Base-by-base conservation (phyloP, 2,329 filamentous ascomycete genomes). In the Apiospora hydei region DNA sequence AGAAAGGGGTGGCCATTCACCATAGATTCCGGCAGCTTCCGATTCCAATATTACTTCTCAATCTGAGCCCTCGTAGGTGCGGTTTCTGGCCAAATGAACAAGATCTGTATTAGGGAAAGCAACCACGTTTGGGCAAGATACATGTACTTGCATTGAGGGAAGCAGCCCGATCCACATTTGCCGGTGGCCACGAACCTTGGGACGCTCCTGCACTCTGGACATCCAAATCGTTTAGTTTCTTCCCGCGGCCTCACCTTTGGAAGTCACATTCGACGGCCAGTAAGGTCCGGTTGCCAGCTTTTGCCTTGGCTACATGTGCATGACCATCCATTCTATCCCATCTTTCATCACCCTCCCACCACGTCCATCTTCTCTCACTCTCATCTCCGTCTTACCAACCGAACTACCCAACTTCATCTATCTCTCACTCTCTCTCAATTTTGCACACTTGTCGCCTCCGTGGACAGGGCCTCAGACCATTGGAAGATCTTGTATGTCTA, bases 401-500 rank as follows among this genome's bases (percentile, higher is more conserved):
- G n/a, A 49, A 21, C 34, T 61, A 66, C 69, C n/a, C 47, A 24
- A n/a, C 61, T 57, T 72, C 69, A 43, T 51, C 51, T 57, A 53
- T n/a, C 49, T 44, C 26, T 41, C 21, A 26, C 34, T 43, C 26
- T 26, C 51, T 18, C 66, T 13, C 47, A 30, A 49, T 75, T 72
- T 74, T 74, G 71, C 70, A 72, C 73, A 67, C 68, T 71, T 70
- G 70, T 70, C 47, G 75, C 77, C 73, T 76, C 75, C 74, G 72
- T 49, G 75, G 75, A 78, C 77, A 76, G 74, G 74, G 72, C 75
- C 74, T 26, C 73, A 14, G 34, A 64, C 30, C n/a, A n/a, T 64
- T 64, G 57, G 71, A 76, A 75, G 76, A 77, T 78, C 77, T 80
- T 83, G 77, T 84, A 85, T 84, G 81, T 74, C 79, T 84, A 84